These are phyloP conservation scores for Ceratobasidium sp. DNA, from an alignment of 1,284 basidiomycete species.

Conservation along the genomic window DNA sequence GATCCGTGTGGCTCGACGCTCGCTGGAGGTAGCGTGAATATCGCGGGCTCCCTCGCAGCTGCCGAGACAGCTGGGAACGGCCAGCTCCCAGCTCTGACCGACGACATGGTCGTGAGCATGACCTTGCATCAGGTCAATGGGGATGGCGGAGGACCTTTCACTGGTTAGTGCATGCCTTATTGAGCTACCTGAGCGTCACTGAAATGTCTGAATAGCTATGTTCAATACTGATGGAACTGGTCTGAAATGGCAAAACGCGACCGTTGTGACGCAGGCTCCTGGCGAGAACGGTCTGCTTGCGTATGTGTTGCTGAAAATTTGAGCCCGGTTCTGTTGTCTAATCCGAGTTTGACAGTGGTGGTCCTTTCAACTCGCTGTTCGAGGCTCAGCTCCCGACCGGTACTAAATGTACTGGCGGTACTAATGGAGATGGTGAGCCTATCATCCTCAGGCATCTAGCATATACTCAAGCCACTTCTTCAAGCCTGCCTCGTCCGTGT, in stretches of 20 bases:
- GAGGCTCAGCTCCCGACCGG: constrained; percentile 31
- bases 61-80: constrained; percentile 35
- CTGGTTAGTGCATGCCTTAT: background rate
- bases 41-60: constrained; percentile 27
- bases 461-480: background rate
- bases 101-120: constrained; percentile 25
- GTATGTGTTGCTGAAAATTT: background rate
- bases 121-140: constrained; percentile 37
- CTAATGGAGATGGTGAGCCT: constrained; percentile 25
- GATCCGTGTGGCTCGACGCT: constrained; percentile 39
- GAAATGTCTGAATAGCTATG: constrained; percentile 2
- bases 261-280: constrained; percentile 32
- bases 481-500: constrained; percentile 30
- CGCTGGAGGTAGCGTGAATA: constrained; percentile 38
- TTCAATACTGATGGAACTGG: constrained; percentile 40
- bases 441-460: background rate
- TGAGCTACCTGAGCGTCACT: background rate
- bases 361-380: constrained; percentile 34
- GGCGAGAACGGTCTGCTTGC: constrained; percentile 34
- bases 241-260: constrained; percentile 34
- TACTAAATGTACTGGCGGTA: constrained; percentile 32
- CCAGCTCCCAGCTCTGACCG: constrained; percentile 22
- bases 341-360: background rate
- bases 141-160: constrained; percentile 38
- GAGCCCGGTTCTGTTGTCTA: background rate